These are phyloP conservation scores for Taiozyma sp. DNA, from an alignment of 1,139 yeast genomes.

Conservation along the genomic window DNA sequence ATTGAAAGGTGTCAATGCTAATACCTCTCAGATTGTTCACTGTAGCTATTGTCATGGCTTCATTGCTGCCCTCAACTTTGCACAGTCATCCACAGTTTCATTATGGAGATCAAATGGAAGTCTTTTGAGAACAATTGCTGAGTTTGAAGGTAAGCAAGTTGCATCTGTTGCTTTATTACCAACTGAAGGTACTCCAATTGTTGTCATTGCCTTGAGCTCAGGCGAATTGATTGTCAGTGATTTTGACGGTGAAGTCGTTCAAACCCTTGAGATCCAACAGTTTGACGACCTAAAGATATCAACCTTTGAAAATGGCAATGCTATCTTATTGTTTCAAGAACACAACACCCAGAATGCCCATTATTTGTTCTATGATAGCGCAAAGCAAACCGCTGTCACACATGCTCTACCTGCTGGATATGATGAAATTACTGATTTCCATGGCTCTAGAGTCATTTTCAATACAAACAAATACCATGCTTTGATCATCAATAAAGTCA, in stretches of 20 bases:
- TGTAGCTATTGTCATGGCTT: constrained; percentile 2
- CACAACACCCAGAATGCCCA: constrained; percentile 4
- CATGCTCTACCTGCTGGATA: constrained; percentile 8
- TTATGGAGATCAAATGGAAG: constrained; percentile 18
- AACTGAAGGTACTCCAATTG: not conserved
- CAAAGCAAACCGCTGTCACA: constrained; percentile 1
- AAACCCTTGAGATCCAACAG: constrained; percentile 4
- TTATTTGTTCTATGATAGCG: constrained; percentile 14
- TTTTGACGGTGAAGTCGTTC: constrained; percentile 1
- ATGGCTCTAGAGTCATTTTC: constrained; percentile 18
- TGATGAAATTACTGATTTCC: constrained; percentile 14
- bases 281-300: constrained; percentile 7
- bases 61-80: constrained; percentile 9
- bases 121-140: constrained; percentile 8
- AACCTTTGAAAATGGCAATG: constrained; percentile 14
- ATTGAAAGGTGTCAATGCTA: constrained; percentile 9
- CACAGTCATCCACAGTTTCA: constrained; percentile 12
- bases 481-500: constrained; percentile 8
- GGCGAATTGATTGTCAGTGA: constrained; percentile 7
- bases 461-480: constrained; percentile 7
- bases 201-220: constrained; percentile 10
- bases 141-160: constrained; percentile 6
- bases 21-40: constrained; percentile 1
- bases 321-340: constrained; percentile 9
- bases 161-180: not conserved